phyloP scores from a whole-genome alignment of 2,329 filamentous ascomycete species.

The Monosporascus sp. region DNA sequence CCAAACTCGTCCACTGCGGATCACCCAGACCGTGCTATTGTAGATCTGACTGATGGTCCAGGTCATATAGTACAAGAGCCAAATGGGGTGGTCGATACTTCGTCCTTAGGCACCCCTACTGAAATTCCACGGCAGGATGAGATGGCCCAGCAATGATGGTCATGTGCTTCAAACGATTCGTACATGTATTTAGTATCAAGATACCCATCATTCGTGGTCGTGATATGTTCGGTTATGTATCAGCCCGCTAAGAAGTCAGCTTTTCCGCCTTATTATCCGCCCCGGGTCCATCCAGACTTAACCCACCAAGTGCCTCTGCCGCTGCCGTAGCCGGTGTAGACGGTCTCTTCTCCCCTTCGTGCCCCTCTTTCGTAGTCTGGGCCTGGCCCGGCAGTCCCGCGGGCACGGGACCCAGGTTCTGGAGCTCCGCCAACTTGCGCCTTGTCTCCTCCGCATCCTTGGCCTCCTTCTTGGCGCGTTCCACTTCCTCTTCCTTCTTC shows the following conservation, averaged over 20 bases:
- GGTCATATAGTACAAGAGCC: neutral
- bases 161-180: no score
- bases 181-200: no score
- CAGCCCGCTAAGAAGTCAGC: neutral
- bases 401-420: slow-evolving; percentile 30
- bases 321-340: slow-evolving; percentile 24
- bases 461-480: slow-evolving; percentile 37
- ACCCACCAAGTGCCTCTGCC: slow-evolving; percentile 30
- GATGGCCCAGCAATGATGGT: neutral
- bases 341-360: slow-evolving; percentile 20
- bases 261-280: slow-evolving; percentile 3
- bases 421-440: slow-evolving; percentile 45
- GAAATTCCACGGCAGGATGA: neutral
- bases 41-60: neutral
- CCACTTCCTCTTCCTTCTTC: slow-evolving; percentile 44
- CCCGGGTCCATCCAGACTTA: neutral
- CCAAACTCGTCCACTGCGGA: neutral
- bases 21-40: neutral
- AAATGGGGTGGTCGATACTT: neutral
- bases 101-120: neutral
- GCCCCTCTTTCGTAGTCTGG: slow-evolving; percentile 32
- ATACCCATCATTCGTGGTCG: no score
- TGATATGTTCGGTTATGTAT: no score
- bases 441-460: slow-evolving; percentile 43
- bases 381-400: slow-evolving; percentile 24